phyloP scores from a whole-genome alignment of 768 basidiomycete genomes.

The Epithele typhae region DNA sequence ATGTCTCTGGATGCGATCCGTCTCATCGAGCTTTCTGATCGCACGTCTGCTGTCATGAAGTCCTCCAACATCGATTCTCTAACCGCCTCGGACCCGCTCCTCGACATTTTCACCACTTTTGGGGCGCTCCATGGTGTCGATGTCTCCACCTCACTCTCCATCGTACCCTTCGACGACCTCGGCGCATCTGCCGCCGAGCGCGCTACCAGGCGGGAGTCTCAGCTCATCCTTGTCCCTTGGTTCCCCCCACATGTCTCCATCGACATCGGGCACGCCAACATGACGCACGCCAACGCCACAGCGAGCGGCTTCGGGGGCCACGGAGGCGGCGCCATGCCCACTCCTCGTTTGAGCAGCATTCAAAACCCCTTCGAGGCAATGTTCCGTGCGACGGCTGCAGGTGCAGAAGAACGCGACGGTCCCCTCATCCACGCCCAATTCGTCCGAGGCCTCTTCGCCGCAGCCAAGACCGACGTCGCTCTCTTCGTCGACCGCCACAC shows the following conservation, averaged over 20 bases:
- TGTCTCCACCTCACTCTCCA: constrained; percentile 60
- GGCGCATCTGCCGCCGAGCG: constrained; percentile 65
- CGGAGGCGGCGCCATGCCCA: too few species aligned
- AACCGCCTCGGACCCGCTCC: constrained; percentile 66
- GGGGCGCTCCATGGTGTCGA: constrained; percentile 65
- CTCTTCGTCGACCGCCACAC: constrained; percentile 67
- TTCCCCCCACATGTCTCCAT: constrained; percentile 34
- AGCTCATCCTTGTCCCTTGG: constrained; percentile 87
- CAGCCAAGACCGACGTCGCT: constrained; percentile 70
- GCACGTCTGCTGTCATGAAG: constrained; percentile 61
- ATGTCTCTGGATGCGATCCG: constrained; percentile 72
- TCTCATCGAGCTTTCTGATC: constrained; percentile 76
- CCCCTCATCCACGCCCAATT: constrained; percentile 75
- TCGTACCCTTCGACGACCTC: constrained; percentile 76
- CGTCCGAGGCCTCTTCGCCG: constrained; percentile 73
- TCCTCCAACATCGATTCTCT: constrained; percentile 63
- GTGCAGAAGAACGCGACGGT: constrained; percentile 36
- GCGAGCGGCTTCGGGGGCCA: background rate
- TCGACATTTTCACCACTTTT: constrained; percentile 74
- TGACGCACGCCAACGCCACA: constrained; percentile 11
- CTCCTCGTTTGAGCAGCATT: too few species aligned
- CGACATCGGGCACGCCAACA: constrained; percentile 5
- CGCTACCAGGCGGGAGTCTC: constrained; percentile 51
- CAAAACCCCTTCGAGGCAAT: constrained; percentile 72
- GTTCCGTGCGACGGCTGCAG: constrained; percentile 36